Conservation (phyloP, 179 eudicot species). For the Pouteria campechiana region DNA sequence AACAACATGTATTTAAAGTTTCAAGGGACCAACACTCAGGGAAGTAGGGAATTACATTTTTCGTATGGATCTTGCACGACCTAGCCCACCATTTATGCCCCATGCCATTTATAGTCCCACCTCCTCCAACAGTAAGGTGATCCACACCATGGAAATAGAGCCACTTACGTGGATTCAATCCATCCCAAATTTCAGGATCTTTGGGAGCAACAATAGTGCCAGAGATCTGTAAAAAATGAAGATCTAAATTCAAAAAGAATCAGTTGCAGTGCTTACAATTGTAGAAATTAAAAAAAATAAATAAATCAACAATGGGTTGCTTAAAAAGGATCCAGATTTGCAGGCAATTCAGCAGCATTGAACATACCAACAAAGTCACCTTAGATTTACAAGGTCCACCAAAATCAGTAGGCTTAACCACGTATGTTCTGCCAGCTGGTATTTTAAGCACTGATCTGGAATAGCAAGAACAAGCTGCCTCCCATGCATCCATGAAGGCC, state of each 20-base stretch:
- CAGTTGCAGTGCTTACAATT: too few relatives aligned
- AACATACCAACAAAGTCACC: slow-evolving; percentile 59
- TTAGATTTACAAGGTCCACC: slow-evolving; percentile 50
- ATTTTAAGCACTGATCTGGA: slow-evolving; percentile 32
- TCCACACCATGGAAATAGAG: slow-evolving; percentile 64
- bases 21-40: not conserved
- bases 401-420: slow-evolving; percentile 50
- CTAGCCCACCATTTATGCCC: slow-evolving; percentile 89
- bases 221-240: slow-evolving; percentile 31
- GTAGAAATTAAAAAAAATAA: too few relatives aligned
- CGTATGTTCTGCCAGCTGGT: slow-evolving; percentile 34
- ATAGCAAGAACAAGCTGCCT: slow-evolving; percentile 47
- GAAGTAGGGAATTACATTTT: slow-evolving; percentile 38
- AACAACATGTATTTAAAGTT: not conserved
- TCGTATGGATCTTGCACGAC: slow-evolving; percentile 66
- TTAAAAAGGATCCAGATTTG: too few relatives aligned
- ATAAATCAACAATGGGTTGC: too few relatives aligned
- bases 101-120: slow-evolving; percentile 75
- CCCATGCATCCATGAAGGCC: slow-evolving; percentile 68
- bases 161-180: slow-evolving; percentile 68
- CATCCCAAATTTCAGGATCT: slow-evolving; percentile 64
- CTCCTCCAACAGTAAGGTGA: slow-evolving; percentile 62
- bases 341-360: not conserved
- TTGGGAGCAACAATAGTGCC: slow-evolving; percentile 71
- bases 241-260: too few relatives aligned